Conservation (phyloP, 768 basidiomycete genomes). For the Lentinula boryana region DNA sequence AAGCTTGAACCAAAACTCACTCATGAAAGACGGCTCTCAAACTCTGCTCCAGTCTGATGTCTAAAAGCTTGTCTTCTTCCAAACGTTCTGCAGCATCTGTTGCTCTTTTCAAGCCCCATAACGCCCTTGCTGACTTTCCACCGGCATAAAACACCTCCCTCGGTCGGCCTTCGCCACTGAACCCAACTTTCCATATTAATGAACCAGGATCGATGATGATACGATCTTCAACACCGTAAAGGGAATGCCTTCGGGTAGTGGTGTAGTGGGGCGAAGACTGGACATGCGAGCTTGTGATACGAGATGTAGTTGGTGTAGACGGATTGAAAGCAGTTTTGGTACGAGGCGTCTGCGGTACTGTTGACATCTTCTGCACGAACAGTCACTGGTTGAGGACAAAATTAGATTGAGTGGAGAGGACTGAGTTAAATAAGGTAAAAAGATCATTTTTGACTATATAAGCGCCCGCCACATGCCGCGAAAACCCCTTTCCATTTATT, state of each 20-base stretch:
- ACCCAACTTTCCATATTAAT: slow-evolving; percentile 94
- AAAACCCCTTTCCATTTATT: too few species aligned
- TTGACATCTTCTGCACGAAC: background rate
- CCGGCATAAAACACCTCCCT: slow-evolving; percentile 77
- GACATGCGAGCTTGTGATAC: slow-evolving; percentile 40
- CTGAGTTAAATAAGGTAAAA: too few species aligned
- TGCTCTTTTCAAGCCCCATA: slow-evolving; percentile 62
- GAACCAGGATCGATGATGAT: slow-evolving; percentile 94
- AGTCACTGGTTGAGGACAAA: background rate
- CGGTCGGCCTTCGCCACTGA: slow-evolving; percentile 91
- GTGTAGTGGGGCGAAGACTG: slow-evolving; percentile 80
- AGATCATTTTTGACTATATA: too few species aligned
- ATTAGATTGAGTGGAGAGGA: background rate
- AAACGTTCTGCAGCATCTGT: slow-evolving; percentile 47
- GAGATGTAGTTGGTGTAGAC: slow-evolving; percentile 53
- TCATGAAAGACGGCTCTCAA: slow-evolving; percentile 79
- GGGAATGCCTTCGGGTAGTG: slow-evolving; percentile 81
- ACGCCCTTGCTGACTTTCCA: slow-evolving; percentile 29
- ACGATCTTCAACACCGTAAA: slow-evolving; percentile 96
- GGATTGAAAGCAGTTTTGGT: slow-evolving; percentile 12
- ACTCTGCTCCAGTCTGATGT: slow-evolving; percentile 59
- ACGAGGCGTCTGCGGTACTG: slow-evolving; percentile 1
- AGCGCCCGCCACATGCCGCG: too few species aligned
- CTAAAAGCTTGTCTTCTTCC: slow-evolving; percentile 72
- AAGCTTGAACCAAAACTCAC: slow-evolving; percentile 38